Evolutionary conservation across 1,139 yeast species (phyloP), one percentile per base, ranked within the genome.

Genomic region (Diutina scorzettiae): DNA sequence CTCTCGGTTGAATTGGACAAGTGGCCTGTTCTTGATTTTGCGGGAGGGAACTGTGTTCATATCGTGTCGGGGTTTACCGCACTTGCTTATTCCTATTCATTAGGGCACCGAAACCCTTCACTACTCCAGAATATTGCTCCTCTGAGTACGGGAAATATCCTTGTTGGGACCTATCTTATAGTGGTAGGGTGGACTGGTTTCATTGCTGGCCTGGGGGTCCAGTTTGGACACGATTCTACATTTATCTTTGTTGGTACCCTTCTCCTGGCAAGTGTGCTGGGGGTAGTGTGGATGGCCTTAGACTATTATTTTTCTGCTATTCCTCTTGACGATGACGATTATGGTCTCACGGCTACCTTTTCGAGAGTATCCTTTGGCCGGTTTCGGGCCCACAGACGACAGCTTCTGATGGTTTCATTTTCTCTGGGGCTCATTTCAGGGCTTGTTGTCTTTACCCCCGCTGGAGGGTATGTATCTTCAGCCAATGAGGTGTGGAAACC

Each of bases 21-120:
- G 9, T 27, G 30, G 30, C 78, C 78, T 0, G 78, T 72, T 1
- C 57, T 77, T 18, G 83, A 77, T 55, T 76, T 74, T 56, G 81
- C 83, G 1, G 83, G 83, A 3, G 83, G 83, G 2, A 71, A 73
- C 28, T 74, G 78, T 47, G 72, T 77, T n/a, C 83, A 77, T 51
- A 60, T 76, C 37, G 76, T 76, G 0, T 68, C 79, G 43, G 83
- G 83, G 3, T 66, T 72, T 46, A 74, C 78, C 2, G 71, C 78
- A 0, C 60, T 77, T 46, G 80, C 78, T 1, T 79, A 78, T 51
- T 73, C 82, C 16, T 68, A 68, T 50, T 64, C 72, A 36, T 59
- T 79, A 42, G 85, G 85, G 0, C 76, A 76, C 7, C 56, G 77
- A 44, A 66, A 65, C 44, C 64, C 71, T 3, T 60, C 60, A 45